Base-by-base conservation (phyloP, 2,329 filamentous ascomycete genomes). In the Pseudogymnoascus verrucosus region DNA sequence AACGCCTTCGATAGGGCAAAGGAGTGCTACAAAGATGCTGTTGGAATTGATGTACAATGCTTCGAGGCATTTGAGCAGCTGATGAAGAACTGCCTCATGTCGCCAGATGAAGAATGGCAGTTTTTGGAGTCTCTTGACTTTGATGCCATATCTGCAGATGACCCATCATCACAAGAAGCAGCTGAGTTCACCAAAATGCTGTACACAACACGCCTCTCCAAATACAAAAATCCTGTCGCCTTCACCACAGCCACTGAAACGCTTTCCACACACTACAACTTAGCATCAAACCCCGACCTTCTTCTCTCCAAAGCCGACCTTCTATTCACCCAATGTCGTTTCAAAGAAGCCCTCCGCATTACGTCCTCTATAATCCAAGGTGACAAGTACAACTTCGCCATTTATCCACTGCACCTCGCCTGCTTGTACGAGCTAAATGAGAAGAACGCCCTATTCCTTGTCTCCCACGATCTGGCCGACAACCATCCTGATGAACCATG, bases 61-160 rank as follows among this genome's bases (percentile, higher is more conserved):
- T 98, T 96, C 73, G 95, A 99, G 76, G 95, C 95, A 0, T 98
- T 99, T 73, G 93, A 97, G 71, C 93, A 98, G 78, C 84, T 99
- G 63, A 97, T 98, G 87, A 91, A 92, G 78, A 99, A 99, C 77
- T 90, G 90, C 19, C 82, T 99, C 66, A 89, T 99, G 85, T 86
- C 85, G 59, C 88, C 88, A 0, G 81, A 84, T 2, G 88, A 91
- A 72, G 88, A 90, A 71, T 85, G 89, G 78, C 79, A 82, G 34
- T 91, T 91, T 69, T 76, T 91, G 34, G 85, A 89, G 64, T 87
- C 85, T 14, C 77, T 91, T n/a, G 84, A 97, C 76, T 99, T 99
- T 73, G 92, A 96, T 74, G 86, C 89, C 19, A 88, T 98, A 67
- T 81, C 81, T 5, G 78, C 80, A 1, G 83, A 85, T 31, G 87